Evolutionary conservation across 306 rosid genomes (phyloP).

Genomic region (Alnus glutinosa): DNA sequence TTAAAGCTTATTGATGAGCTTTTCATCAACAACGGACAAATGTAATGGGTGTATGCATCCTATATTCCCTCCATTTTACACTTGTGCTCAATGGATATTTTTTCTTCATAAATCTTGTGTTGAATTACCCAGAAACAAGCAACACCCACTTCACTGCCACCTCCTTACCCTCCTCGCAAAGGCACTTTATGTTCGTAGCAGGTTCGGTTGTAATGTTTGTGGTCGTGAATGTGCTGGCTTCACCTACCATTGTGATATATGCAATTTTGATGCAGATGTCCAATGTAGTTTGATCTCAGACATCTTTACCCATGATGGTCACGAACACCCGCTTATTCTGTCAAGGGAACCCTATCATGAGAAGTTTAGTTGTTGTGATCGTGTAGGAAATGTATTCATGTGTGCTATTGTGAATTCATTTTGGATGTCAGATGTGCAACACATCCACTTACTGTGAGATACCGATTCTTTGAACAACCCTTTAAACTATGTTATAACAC

Average conservation of each 20-base stretch:
- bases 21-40: neutral
- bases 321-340: neutral
- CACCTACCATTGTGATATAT: neutral
- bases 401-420: neutral
- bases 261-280: neutral
- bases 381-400: neutral
- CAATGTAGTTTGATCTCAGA: neutral
- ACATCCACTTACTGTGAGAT: neutral
- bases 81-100: neutral
- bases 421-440: neutral
- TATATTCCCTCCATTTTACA: neutral
- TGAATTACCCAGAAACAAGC: neutral
- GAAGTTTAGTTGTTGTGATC: neutral
- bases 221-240: rapidly evolving
- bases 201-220: neutral
- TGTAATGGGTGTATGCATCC: neutral
- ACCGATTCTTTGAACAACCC: neutral
- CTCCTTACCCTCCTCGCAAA: neutral
- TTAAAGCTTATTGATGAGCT: neutral
- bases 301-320: neutral
- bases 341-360: rapidly evolving
- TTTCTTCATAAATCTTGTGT: neutral
- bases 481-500: neutral
- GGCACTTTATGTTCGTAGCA: neutral
- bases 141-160: neutral